Evolutionary conservation across 495 filamentous ascomycete genomes (phyloP).

Genomic region (Talaromyces ruber): DNA sequence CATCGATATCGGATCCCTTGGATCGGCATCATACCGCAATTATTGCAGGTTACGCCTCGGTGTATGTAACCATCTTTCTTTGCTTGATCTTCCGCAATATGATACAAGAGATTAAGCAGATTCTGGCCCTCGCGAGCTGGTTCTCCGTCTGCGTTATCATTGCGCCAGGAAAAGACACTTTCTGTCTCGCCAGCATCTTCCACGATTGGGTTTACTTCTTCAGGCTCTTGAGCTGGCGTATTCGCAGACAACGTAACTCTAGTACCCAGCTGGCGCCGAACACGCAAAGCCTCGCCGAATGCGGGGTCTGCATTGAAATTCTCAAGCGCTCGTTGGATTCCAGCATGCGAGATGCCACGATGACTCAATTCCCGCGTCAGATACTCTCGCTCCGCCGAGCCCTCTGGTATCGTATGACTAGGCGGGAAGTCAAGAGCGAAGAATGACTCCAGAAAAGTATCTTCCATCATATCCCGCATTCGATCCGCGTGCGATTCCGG

Average conservation of each 20-base stretch:
- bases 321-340: constrained; percentile 30
- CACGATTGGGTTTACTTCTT: constrained; percentile 22
- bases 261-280: constrained; percentile 32
- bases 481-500: constrained; percentile 32
- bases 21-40: constrained; percentile 76
- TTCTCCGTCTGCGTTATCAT: constrained; percentile 41
- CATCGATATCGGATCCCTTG: constrained; percentile 87
- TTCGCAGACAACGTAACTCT: constrained; percentile 34
- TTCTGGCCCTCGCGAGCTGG: constrained; percentile 63
- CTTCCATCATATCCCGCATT: constrained; percentile 44
- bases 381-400: constrained; percentile 25
- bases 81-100: constrained; percentile 77
- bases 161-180: constrained; percentile 48
- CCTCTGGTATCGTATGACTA: constrained; percentile 23
- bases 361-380: constrained; percentile 33
- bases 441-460: constrained; percentile 40
- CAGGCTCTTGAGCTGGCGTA: constrained; percentile 32
- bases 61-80: constrained; percentile 83
- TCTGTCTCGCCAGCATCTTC: constrained; percentile 54
- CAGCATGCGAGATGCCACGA: constrained; percentile 31
- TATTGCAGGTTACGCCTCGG: constrained; percentile 87
- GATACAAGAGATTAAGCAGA: constrained; percentile 62
- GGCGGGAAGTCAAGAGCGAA: constrained; percentile 38
- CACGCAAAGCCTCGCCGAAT: constrained; percentile 37
- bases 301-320: constrained; percentile 35